Base-by-base conservation (phyloP, 805 yeast genomes). In the Kuraishia capsulata region DNA sequence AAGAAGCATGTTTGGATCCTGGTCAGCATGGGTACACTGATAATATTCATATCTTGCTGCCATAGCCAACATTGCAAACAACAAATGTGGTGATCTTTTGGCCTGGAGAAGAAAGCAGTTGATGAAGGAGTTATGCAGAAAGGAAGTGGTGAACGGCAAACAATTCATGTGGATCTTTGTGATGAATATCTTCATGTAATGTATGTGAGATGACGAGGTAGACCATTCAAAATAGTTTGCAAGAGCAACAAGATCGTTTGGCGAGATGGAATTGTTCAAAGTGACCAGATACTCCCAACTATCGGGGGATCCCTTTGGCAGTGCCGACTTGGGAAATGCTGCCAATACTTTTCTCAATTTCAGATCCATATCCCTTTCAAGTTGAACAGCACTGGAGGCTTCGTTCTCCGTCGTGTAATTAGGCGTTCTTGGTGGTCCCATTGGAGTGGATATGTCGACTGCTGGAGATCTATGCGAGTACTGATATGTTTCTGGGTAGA, bases 31-130 rank as follows among this genome's bases (percentile, higher is more conserved):
- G 21, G 31, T 25, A 18, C 19, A 5, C 39, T 59, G 59, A 37
- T 56, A 56, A 30, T 53, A 49, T 43, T 60, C 63, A 16, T 72
- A 67, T 30, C 77, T 66, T 0, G 90, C 89, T 3, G 90, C 84
- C 32, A 78, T 80, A 0, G 90, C 85, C 33, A 83, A 51, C 3
- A 81, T 67, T 0, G 89, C 87, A 38, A 83, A 81, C 30, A 83
- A 57, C 10, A 83, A 51, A 50, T 78, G 82, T 0, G 83, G 69
- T 40, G 82, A 82, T 28, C 66, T 64, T 36, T 55, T 57, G 2
- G 64, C 58, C 30, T 55, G 57, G 18, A 51, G 38, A 9, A 61
- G 40, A 34, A 60, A 55, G 21, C 57, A 50, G 19, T 52, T 52
- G 13, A 59, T 56, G 36, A 59, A 56, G 1, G 61, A 53, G 39